phyloP scores from a whole-genome alignment of 2,329 filamentous ascomycete species.

The Rosellinia necatrix region DNA sequence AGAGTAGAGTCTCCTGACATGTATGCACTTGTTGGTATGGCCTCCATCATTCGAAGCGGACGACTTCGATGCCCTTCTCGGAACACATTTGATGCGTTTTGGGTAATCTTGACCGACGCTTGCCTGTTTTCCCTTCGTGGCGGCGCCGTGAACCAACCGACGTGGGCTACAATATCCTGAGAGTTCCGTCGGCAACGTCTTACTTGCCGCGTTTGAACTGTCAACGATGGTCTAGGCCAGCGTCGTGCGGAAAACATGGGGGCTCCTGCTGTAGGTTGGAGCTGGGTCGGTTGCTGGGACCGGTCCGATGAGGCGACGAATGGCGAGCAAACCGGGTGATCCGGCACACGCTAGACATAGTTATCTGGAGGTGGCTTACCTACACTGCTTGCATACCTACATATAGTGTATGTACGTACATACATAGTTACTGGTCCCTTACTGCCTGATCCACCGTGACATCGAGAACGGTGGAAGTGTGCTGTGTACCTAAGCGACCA shows the following conservation, averaged over 20 bases:
- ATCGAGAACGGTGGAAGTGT: constrained; percentile 1
- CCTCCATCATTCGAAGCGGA: background rate
- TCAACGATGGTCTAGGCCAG: constrained; percentile 7
- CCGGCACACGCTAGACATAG: background rate
- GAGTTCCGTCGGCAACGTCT: background rate
- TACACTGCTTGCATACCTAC: background rate
- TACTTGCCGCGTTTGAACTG: background rate
- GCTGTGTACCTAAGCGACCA: constrained; percentile 1
- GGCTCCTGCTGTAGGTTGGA: background rate
- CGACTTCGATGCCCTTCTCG: background rate
- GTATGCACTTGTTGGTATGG: background rate
- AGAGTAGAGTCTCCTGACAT: background rate
- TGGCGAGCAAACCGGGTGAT: background rate
- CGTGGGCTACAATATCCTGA: constrained; percentile 9
- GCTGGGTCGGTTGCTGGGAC: background rate
- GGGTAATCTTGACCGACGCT: background rate
- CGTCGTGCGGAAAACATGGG: background rate
- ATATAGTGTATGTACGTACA: background rate
- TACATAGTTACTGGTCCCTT: no score
- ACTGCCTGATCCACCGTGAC: background rate
- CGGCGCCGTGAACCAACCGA: background rate
- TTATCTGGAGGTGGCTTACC: background rate
- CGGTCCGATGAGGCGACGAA: background rate
- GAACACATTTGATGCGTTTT: background rate
- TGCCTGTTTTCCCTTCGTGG: background rate